Evolutionary conservation across 805 yeast species (phyloP), one percentile per base, ranked within the genome.

Genomic region (Saturnispora silvae): DNA sequence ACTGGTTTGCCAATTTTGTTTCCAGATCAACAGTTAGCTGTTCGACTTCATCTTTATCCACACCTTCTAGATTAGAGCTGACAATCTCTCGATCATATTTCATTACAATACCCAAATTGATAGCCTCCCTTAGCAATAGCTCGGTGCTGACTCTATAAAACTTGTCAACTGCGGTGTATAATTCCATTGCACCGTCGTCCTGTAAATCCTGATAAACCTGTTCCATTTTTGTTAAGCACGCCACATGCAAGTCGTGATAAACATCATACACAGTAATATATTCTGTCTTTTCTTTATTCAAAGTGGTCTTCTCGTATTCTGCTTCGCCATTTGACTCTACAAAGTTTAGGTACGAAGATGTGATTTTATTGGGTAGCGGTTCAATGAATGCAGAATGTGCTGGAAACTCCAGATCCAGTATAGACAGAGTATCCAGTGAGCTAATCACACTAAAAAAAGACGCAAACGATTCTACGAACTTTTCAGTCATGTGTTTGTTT

Each of bases 231-330:
- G 64, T 49, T 10, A 72, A 64, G 26, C 76, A 60, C 0, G 77
- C 72, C 14, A 77, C 56, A 41, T 68, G 77, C 31, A 82, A 51
- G 53, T 82, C 94, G 49, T 81, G 89, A 48, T 64, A 81, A 10
- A 81, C 49, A 30, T 61, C 60, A 48, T 77, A 80, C 5, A 79
- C 61, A 1, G 69, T 59, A 8, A 52, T 50, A 49, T 79, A 79
- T 14, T 57, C 50, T 2, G 52, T 50, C 1, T 53, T 44, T 1
- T 54, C 54, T 4, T 60, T 54, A 0, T 47, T 20, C n/a, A 79
- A 61, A 0, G 73, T 64, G 0, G 70, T 66, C 3, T 39, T 40
- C 1, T 31, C 34, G 15, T 34, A 25, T 4, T 28, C 40, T 4
- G 31, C 44, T 7, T 38, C 34, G 5, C 35, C 22, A n/a, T 35